A percentile compares a stretch with the other conserved stretches of the same genome.
Evolutionary conservation across 2,329 filamentous ascomycete species (phyloP).

Genomic region (Neofusicoccum parvum): DNA sequence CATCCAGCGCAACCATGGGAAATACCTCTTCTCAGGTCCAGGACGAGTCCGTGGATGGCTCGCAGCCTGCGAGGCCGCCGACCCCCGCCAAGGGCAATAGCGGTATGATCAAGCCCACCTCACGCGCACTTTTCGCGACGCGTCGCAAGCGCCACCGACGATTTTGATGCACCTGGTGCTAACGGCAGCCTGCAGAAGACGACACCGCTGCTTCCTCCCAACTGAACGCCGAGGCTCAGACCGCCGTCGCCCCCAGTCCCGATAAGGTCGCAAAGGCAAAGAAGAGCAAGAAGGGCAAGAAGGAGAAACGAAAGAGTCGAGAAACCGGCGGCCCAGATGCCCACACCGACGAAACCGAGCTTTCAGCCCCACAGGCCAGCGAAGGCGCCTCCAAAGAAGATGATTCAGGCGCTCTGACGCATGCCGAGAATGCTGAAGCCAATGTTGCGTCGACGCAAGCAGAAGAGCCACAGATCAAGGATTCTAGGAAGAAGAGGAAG

Average conservation of each 20-base stretch:
- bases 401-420: not conserved
- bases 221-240: not conserved
- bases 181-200: constrained; percentile 17
- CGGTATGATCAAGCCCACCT: not conserved
- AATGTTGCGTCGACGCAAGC: not conserved
- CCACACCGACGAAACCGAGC: not conserved
- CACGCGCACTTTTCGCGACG: constrained; percentile 15
- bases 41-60: not conserved
- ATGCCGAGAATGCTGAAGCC: not conserved
- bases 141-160: constrained; percentile 5
- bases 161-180: constrained; percentile 8
- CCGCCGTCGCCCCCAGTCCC: not conserved
- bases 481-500: constrained; percentile 2
- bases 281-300: constrained; percentile 20
- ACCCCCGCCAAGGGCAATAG: not conserved
- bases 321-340: not conserved
- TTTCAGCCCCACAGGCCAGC: not conserved
- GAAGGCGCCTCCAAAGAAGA: not conserved
- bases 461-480: not conserved
- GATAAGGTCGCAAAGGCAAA: not conserved
- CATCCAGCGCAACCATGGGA: constrained; percentile 13
- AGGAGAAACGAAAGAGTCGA: not conserved
- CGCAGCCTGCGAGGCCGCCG: not conserved
- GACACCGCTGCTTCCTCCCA: constrained; percentile 23
- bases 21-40: constrained; percentile 15